A percentile compares a stretch with the other conserved stretches of the same genome.
phyloP scores from a whole-genome alignment of 2,329 filamentous ascomycete genomes.

The Phaeophleospora eucalypticola region DNA sequence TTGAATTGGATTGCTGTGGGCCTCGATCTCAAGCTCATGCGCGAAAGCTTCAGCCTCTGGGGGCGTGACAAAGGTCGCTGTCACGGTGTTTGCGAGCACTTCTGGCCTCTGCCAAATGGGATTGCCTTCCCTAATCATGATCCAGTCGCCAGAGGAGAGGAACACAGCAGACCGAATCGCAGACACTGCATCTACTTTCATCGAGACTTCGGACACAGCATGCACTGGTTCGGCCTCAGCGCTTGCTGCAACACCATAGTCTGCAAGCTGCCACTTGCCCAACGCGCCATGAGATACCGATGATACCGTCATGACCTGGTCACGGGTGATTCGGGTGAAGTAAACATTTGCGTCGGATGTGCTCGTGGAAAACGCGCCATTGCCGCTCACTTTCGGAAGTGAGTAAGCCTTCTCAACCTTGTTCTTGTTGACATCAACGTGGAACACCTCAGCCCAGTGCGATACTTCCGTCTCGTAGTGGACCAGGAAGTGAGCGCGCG shows the following conservation, averaged over 20 bases:
- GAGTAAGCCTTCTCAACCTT: constrained; percentile 74
- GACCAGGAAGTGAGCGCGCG: constrained; percentile 77
- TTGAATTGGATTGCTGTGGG: constrained; percentile 70
- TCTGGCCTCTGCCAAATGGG: constrained; percentile 77
- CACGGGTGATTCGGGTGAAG: constrained; percentile 75
- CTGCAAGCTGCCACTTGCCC: constrained; percentile 64
- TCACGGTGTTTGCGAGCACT: constrained; percentile 71
- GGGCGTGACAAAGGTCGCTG: constrained; percentile 71
- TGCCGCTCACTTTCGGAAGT: constrained; percentile 65
- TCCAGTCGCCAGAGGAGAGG: constrained; percentile 67
- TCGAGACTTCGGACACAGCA: constrained; percentile 76
- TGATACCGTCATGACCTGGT: constrained; percentile 69
- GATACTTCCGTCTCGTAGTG: constrained; percentile 67
- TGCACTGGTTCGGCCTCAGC: constrained; percentile 49
- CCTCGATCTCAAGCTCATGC: constrained; percentile 78
- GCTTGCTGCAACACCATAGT: constrained; percentile 26
- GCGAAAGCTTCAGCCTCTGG: constrained; percentile 65
- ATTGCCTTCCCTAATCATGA: constrained; percentile 77
- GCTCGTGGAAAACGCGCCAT: constrained; percentile 74
- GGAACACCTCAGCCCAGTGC: constrained; percentile 82
- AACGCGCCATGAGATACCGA: constrained; percentile 74
- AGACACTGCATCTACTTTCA: constrained; percentile 62
- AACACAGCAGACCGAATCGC: constrained; percentile 75
- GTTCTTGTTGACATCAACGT: constrained; percentile 68
- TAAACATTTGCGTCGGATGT: constrained; percentile 77